Conservation (phyloP, 1,284 basidiomycete species). For the Ustilago hordei region DNA sequence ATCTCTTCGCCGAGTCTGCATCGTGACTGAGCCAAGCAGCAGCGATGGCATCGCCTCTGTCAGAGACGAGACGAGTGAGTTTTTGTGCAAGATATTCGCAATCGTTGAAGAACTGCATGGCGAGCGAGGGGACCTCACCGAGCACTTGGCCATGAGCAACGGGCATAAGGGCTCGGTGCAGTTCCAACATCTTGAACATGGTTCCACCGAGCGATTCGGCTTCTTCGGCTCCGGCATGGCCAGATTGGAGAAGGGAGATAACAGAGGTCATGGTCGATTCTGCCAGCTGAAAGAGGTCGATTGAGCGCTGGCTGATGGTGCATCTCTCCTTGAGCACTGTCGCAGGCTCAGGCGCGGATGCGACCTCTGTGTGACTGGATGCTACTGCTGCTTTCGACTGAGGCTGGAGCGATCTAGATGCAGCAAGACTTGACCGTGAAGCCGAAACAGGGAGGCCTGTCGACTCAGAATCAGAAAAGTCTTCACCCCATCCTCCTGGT, state of each 20-base stretch:
- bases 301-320: slow-evolving; percentile 50
- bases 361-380: neutral
- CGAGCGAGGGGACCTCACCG: slow-evolving; percentile 74
- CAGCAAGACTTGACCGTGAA: neutral
- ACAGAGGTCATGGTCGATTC: slow-evolving; percentile 30
- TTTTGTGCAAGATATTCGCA: slow-evolving; percentile 77
- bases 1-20: slow-evolving; percentile 23
- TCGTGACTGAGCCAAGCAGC: slow-evolving; percentile 19
- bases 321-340: slow-evolving; percentile 32
- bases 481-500: slow-evolving; percentile 22
- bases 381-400: neutral
- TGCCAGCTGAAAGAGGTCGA: slow-evolving; percentile 40
- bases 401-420: slow-evolving; percentile 11
- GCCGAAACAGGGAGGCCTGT: slow-evolving; percentile 5
- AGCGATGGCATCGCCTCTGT: slow-evolving; percentile 65
- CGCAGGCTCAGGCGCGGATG: neutral
- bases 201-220: slow-evolving; percentile 25
- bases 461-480: slow-evolving; percentile 31
- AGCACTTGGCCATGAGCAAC: slow-evolving; percentile 76
- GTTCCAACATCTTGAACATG: slow-evolving; percentile 76
- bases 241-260: slow-evolving; percentile 16
- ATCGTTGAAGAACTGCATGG: slow-evolving; percentile 88
- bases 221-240: neutral
- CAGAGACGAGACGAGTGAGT: slow-evolving; percentile 56
- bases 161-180: slow-evolving; percentile 86